Evolutionary conservation across 768 basidiomycete genomes (phyloP).

Genomic region (Termitomyces heimii): DNA sequence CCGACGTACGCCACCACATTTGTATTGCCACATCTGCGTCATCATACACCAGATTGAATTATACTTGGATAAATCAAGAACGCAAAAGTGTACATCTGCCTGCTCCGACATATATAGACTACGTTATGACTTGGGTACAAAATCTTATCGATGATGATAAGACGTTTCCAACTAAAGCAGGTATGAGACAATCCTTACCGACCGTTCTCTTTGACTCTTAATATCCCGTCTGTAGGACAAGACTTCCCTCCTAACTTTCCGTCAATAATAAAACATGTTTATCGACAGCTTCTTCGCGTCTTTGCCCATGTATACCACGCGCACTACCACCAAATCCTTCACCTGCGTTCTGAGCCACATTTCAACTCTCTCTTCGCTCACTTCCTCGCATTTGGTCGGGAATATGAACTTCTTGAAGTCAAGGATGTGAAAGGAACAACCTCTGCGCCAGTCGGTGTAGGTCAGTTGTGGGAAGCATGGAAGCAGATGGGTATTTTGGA

Average conservation of each 20-base stretch:
- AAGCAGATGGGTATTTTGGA: conserved; percentile 82
- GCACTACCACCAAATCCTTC: conserved; percentile 88
- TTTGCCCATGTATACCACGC: conserved; percentile 98
- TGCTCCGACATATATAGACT: conserved; percentile 96
- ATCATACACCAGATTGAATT: conserved; percentile 61
- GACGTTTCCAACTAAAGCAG: conserved; percentile 92
- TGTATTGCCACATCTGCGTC: conserved; percentile 3
- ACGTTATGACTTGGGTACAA: conserved; percentile 98
- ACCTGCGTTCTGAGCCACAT: conserved; percentile 91
- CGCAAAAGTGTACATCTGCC: conserved; percentile 88
- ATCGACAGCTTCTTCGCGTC: conserved; percentile 92
- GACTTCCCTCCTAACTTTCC: conserved; percentile 90
- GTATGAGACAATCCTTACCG: conserved; percentile 39
- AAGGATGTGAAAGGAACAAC: conserved; percentile 80
- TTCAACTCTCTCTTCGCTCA: conserved; percentile 98
- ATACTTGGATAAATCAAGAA: conserved; percentile 97
- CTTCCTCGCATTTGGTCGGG: conserved; percentile 92
- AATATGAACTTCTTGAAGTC: conserved; percentile 87
- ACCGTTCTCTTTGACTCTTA: background rate
- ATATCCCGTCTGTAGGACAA: conserved; percentile 48
- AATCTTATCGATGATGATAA: conserved; percentile 91
- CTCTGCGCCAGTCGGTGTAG: conserved; percentile 63
- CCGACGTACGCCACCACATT: conserved; percentile 53
- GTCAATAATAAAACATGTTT: conserved; percentile 89
- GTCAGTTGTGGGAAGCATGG: conserved; percentile 85